Evolutionary conservation across 345 rosid species (phyloP).

Genomic region (Passiflora organensis): DNA sequence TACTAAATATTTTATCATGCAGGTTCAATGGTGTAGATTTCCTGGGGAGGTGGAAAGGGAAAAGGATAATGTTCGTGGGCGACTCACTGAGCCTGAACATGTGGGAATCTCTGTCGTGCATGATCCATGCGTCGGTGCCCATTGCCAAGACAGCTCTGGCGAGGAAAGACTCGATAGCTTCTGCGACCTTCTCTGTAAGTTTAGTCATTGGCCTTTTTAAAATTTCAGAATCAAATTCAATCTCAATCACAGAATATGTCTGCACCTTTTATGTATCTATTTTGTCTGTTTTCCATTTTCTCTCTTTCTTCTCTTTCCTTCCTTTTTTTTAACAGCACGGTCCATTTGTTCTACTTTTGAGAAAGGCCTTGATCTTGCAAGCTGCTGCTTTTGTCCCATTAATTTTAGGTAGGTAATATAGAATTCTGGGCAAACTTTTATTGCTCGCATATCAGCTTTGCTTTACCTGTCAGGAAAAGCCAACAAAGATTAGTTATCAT

Average conservation of each 20-base stretch:
- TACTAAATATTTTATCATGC: background rate
- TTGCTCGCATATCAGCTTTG: too few species aligned
- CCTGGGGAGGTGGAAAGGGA: slow-evolving; percentile 66
- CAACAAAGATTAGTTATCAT: too few species aligned
- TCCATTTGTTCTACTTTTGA: slow-evolving; percentile 6
- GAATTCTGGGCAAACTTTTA: too few species aligned
- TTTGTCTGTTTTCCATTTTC: background rate
- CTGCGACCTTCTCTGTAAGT: slow-evolving; percentile 63
- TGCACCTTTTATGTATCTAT: slow-evolving; percentile 5
- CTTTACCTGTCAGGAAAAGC: too few species aligned
- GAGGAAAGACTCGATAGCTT: slow-evolving; percentile 45
- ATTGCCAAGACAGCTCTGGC: slow-evolving; percentile 41
- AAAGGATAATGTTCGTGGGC: slow-evolving; percentile 92
- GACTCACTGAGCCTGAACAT: slow-evolving; percentile 97
- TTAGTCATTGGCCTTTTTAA: background rate
- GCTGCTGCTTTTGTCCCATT: background rate
- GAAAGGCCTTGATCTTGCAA: background rate
- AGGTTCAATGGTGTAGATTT: slow-evolving; percentile 76
- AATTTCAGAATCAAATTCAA: background rate
- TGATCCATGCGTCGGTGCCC: slow-evolving; percentile 94
- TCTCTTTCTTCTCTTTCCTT: background rate
- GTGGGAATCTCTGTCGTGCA: slow-evolving; percentile 93
- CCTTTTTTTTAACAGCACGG: too few species aligned
- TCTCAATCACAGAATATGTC: background rate
- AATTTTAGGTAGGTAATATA: background rate